These are phyloP conservation scores for Venustampulla echinocandica DNA, from an alignment of 495 filamentous ascomycete species.

Conservation along the genomic window DNA sequence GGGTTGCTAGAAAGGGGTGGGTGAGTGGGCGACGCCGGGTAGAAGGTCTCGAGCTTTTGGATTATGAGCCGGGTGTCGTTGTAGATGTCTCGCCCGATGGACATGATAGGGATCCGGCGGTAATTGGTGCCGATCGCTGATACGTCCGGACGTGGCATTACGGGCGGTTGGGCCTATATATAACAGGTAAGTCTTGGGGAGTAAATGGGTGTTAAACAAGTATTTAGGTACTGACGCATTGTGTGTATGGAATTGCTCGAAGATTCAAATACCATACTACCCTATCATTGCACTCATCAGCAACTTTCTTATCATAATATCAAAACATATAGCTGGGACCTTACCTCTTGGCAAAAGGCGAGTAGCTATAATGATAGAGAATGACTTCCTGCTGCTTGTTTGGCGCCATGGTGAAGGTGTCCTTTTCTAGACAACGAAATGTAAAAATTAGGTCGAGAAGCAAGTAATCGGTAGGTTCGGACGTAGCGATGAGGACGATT, in stretches of 20 bases:
- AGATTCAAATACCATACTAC: slow-evolving; percentile 52
- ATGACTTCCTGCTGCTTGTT: slow-evolving; percentile 28
- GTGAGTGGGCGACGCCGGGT: slow-evolving; percentile 25
- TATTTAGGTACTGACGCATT: slow-evolving; percentile 46
- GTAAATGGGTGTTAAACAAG: slow-evolving; percentile 5
- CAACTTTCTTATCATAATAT: background rate
- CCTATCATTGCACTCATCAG: slow-evolving; percentile 25
- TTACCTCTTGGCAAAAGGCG: slow-evolving; percentile 42
- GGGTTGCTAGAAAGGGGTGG: slow-evolving; percentile 5
- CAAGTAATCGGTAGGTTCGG: too few relatives aligned
- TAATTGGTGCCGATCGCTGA: slow-evolving; percentile 46
- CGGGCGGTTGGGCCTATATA: slow-evolving; percentile 45
- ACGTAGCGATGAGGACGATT: too few relatives aligned
- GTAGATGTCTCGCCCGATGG: slow-evolving; percentile 48
- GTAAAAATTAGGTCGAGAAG: too few relatives aligned
- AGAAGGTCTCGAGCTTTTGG: slow-evolving; percentile 42
- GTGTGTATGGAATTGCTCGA: slow-evolving; percentile 44
- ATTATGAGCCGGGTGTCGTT: slow-evolving; percentile 54
- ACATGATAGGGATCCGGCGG: slow-evolving; percentile 56
- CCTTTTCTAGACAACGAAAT: too few relatives aligned
- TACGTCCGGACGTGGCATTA: slow-evolving; percentile 51
- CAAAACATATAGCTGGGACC: background rate
- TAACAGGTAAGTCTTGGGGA: background rate
- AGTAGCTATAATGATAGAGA: slow-evolving; percentile 47
- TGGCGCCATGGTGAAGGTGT: slow-evolving; percentile 9